Conservation (phyloP, 2,329 filamentous ascomycete genomes). For the Aspergillus neotritici region DNA sequence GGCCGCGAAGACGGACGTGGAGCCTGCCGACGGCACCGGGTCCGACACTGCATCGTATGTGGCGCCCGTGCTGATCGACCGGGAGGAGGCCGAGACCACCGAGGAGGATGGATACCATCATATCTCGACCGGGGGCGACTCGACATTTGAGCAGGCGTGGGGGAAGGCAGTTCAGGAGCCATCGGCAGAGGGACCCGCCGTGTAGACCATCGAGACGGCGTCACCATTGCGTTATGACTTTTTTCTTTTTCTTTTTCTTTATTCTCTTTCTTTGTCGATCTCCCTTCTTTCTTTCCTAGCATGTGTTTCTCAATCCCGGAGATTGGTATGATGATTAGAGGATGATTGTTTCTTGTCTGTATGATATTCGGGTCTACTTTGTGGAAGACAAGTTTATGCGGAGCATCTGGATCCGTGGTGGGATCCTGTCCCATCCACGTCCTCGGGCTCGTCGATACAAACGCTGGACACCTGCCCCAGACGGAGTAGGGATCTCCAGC, state of each 20-base stretch:
- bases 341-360: too few species aligned
- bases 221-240: constrained; percentile 1
- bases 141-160: constrained; percentile 33
- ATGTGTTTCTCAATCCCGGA: background rate
- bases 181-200: constrained; percentile 2
- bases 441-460: too few species aligned
- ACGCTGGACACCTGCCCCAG: too few species aligned
- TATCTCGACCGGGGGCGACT: constrained; percentile 13
- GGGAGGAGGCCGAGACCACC: constrained; percentile 9
- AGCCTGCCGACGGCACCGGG: background rate
- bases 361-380: too few species aligned
- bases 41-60: constrained; percentile 15
- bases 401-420: too few species aligned
- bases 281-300: background rate
- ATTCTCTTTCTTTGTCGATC: background rate
- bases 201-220: constrained; percentile 1
- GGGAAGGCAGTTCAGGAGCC: constrained; percentile 32
- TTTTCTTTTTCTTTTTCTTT: constrained; percentile 2
- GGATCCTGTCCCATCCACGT: too few species aligned
- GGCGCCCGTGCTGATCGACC: constrained; percentile 17
- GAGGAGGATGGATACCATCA: constrained; percentile 5
- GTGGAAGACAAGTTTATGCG: too few species aligned
- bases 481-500: too few species aligned
- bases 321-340: too few species aligned
- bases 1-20: constrained; percentile 12